phyloP scores from a whole-genome alignment of 495 filamentous ascomycete genomes.

The Penicillium chermesinum region DNA sequence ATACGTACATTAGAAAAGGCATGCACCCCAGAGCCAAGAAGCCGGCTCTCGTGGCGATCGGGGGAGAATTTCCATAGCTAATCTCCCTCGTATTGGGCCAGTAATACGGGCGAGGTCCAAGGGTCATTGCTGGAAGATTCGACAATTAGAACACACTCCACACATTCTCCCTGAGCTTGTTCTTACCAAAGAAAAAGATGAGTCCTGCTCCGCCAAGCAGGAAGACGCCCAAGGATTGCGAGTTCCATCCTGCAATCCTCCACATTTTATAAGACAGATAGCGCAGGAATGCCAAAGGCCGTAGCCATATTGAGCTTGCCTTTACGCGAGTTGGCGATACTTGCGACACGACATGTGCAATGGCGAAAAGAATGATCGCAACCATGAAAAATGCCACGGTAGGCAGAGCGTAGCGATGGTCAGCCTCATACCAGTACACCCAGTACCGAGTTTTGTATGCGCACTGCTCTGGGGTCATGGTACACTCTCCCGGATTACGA shows the following conservation, averaged over 20 bases:
- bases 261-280: constrained; percentile 41
- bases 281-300: constrained; percentile 20
- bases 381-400: constrained; percentile 48
- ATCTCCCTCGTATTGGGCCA: constrained; percentile 44
- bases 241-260: constrained; percentile 33
- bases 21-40: constrained; percentile 49
- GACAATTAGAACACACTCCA: background rate
- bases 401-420: constrained; percentile 45
- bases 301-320: constrained; percentile 19
- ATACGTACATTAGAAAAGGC: constrained; percentile 44
- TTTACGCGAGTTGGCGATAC: constrained; percentile 17
- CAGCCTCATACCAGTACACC: constrained; percentile 51
- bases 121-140: constrained; percentile 35
- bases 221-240: constrained; percentile 39
- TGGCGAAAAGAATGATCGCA: constrained; percentile 41
- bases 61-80: constrained; percentile 46
- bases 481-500: constrained; percentile 37
- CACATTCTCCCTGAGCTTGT: background rate
- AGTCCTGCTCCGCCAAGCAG: constrained; percentile 35
- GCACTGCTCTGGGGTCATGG: constrained; percentile 43
- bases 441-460: constrained; percentile 40
- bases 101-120: constrained; percentile 52
- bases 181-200: constrained; percentile 44
- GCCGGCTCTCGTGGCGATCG: constrained; percentile 47
- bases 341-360: constrained; percentile 26